Evolutionary conservation across 2,329 filamentous ascomycete genomes (phyloP), one percentile per base, ranked within the genome.

Genomic region (Hypoxylon sp.): DNA sequence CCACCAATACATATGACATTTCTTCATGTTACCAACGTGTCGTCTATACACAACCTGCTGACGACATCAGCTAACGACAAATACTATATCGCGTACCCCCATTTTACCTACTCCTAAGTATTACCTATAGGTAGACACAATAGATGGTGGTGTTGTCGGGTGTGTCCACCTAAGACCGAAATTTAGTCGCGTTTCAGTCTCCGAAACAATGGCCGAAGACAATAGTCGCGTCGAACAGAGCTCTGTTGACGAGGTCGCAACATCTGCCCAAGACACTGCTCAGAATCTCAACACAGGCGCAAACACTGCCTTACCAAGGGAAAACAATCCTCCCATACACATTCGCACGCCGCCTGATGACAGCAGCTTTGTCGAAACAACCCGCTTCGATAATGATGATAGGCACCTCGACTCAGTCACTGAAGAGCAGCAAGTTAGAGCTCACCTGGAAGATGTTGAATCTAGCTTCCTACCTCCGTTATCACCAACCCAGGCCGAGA

Each of bases 371-470:
- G 68, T 75, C 62, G 76, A 78, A 26, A 72, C 71, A n/a, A 75
- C 75, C 5, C 68, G 62, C 14, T 26, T 78, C 54, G 73, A 78
- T 24, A 71, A 79, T 39, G 74, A 76, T 53, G 76, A 80, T 57
- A 76, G 77, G 37, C 81, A 81, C 52, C 80, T 84, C 59, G 85
- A 88, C 60, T 86, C 85, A 3, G 76, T 87, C 46, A 84, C 84
- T 47, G 86, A 88, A 44, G 77, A 78, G 71, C 82, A 84, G 51
- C 83, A 83, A 47, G 82, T 89, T 19, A 82, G 84, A 68, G 84
- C 85, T 61, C 88, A 90, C 74, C 78, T 91, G 19, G 84, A 86
- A 72, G 89, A 91, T 74, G 84, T 90, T 69, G 89, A 91, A 75
- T 91, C 89, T 35, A 91, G 89, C 79, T 91, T 91, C 74, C 76